These are phyloP conservation scores for Aspergillus sp. DNA, from an alignment of 2,329 filamentous ascomycete genomes.

Conservation along the genomic window DNA sequence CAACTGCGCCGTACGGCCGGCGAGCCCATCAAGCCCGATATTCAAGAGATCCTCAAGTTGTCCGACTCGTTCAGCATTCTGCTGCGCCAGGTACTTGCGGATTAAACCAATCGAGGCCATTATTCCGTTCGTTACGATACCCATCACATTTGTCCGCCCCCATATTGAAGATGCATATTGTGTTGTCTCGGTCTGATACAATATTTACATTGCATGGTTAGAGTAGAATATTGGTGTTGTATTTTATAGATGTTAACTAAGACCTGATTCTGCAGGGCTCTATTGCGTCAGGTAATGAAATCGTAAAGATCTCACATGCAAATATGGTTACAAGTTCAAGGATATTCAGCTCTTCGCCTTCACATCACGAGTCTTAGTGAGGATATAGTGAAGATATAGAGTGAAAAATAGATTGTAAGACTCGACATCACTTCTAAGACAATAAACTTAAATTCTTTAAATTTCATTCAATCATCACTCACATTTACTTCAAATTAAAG, in stretches of 20 bases:
- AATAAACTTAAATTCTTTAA: neutral
- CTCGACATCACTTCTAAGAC: neutral
- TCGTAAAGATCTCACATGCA: neutral
- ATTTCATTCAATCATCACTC: no score
- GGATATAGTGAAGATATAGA: no score
- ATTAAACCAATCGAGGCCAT: constrained; percentile 45
- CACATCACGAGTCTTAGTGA: no score
- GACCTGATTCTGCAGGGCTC: constrained; percentile 11
- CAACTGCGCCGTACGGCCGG: constrained; percentile 76
- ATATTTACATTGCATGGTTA: constrained; percentile 9
- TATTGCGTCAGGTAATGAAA: neutral
- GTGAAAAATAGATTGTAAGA: no score
- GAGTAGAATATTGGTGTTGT: constrained; percentile 5
- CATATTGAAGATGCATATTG: constrained; percentile 5
- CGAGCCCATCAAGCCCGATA: constrained; percentile 76
- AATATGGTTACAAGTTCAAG: no score
- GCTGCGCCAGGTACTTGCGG: constrained; percentile 76
- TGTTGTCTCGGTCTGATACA: neutral
- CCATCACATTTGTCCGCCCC: constrained; percentile 12
- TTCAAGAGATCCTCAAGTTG: constrained; percentile 78
- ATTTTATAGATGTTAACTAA: constrained; percentile 1
- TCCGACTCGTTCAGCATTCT: constrained; percentile 77
- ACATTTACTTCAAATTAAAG: no score
- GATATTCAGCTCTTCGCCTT: no score
- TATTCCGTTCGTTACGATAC: constrained; percentile 15